Evolutionary conservation across 2,329 filamentous ascomycete species (phyloP).

Genomic region (Aspergillus sp.): DNA sequence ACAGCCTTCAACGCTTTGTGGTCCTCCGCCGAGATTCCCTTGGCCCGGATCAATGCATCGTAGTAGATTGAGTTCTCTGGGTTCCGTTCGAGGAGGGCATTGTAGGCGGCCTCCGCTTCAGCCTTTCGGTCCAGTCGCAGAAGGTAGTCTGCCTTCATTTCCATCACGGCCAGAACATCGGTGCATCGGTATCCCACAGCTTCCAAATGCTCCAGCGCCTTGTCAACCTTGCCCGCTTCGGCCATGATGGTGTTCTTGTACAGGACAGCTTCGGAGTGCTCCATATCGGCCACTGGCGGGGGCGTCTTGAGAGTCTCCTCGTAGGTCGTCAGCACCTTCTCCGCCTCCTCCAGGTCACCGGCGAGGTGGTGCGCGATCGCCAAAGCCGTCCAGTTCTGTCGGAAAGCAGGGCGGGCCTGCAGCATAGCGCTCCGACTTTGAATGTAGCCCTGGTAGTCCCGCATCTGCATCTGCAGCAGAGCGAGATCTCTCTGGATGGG

Average conservation of each 20-base stretch:
- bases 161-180: constrained; percentile 81
- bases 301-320: constrained; percentile 87
- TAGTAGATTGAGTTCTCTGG: constrained; percentile 86
- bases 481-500: constrained; percentile 95
- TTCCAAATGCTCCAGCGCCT: constrained; percentile 84
- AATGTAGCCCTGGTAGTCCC: constrained; percentile 91
- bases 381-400: constrained; percentile 97
- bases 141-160: constrained; percentile 82
- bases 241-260: constrained; percentile 96
- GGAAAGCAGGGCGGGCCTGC: constrained; percentile 73
- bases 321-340: constrained; percentile 86
- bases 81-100: constrained; percentile 79
- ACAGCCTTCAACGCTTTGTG: constrained; percentile 66
- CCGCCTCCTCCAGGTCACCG: constrained; percentile 82
- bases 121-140: constrained; percentile 71
- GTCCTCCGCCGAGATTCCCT: constrained; percentile 64
- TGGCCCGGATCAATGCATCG: constrained; percentile 67
- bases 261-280: constrained; percentile 89
- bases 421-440: constrained; percentile 87
- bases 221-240: constrained; percentile 78
- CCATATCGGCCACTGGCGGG: constrained; percentile 75
- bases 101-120: constrained; percentile 80
- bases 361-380: constrained; percentile 88
- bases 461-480: constrained; percentile 91
- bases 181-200: constrained; percentile 72